Percentiles rank a stretch among this genome's conserved stretches.
phyloP scores from a whole-genome alignment of 192 early-diverging fungal genomes.

The Linnemannia hyalina region DNA sequence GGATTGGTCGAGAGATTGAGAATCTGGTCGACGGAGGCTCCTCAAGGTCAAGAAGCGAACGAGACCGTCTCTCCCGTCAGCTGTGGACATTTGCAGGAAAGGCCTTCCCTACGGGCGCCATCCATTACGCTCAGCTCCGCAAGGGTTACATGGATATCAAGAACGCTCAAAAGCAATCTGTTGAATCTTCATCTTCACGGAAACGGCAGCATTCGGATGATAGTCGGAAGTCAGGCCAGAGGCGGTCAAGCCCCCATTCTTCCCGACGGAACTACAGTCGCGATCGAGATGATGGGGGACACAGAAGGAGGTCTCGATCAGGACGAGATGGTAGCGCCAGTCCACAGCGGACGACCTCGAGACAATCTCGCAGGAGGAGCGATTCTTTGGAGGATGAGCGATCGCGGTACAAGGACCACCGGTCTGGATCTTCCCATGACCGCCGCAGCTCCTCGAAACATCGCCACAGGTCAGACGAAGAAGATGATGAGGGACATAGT shows the following conservation, averaged over 20 bases:
- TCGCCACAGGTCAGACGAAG: constrained; percentile 45
- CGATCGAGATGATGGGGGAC: constrained; percentile 58
- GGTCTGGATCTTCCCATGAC: constrained; percentile 42
- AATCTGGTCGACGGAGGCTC: constrained; percentile 35
- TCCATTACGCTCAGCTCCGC: constrained; percentile 58
- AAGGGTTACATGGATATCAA: constrained; percentile 55
- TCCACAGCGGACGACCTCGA: constrained; percentile 28
- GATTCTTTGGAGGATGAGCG: constrained; percentile 49
- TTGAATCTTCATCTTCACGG: constrained; percentile 40
- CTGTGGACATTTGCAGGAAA: constrained; percentile 68
- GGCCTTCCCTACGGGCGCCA: constrained; percentile 67
- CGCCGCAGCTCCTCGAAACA: constrained; percentile 37
- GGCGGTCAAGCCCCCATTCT: constrained; percentile 62
- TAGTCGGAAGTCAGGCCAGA: constrained; percentile 78
- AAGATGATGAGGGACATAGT: constrained; percentile 38
- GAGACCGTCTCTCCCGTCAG: constrained; percentile 63
- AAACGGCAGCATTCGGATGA: constrained; percentile 74
- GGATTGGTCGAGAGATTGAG: constrained; percentile 71
- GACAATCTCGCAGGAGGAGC: constrained; percentile 41
- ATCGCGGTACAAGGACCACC: constrained; percentile 42
- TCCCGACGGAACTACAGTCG: constrained; percentile 70
- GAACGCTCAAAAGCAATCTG: constrained; percentile 30
- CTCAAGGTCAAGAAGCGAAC: constrained; percentile 61
- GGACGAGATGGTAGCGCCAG: constrained; percentile 29
- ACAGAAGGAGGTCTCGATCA: constrained; percentile 34